Evolutionary conservation across 164 flowering plant genomes (phyloP).

Genomic region (Cinnamomum micranthum): DNA sequence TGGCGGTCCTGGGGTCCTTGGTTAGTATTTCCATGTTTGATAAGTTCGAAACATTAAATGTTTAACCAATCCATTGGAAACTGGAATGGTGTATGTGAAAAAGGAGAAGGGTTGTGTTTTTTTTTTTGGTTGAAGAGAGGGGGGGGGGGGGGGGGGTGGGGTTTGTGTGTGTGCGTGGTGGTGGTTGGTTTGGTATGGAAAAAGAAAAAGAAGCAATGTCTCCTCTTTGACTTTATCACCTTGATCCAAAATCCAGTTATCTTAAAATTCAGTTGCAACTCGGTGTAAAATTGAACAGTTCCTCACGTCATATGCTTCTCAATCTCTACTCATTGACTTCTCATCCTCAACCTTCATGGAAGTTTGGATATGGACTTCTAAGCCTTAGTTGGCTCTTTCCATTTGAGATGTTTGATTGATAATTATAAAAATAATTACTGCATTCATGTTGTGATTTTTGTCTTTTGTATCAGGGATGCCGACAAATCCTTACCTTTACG

Average conservation of each 20-base stretch:
- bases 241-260: background rate
- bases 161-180: too few relatives aligned
- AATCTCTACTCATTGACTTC: background rate
- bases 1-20: constrained; percentile 92
- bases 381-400: background rate
- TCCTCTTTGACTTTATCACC: background rate
- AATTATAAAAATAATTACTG: constrained; percentile 3
- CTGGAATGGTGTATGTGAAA: background rate
- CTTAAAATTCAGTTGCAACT: background rate
- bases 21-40: constrained; percentile 41
- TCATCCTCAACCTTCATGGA: background rate
- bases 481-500: constrained; percentile 45
- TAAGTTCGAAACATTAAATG: background rate
- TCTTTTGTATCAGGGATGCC: constrained; percentile 48
- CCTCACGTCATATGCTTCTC: background rate
- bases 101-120: too few relatives aligned
- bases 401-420: background rate
- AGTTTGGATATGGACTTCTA: background rate
- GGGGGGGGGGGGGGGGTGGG: too few relatives aligned
- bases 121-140: too few relatives aligned
- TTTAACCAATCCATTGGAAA: background rate
- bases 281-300: background rate
- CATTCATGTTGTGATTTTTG: constrained; percentile 2
- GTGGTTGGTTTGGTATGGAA: too few relatives aligned
- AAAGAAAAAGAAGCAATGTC: background rate